phyloP scores from a whole-genome alignment of 495 filamentous ascomycete species.

The Acidiella bohemica region DNA sequence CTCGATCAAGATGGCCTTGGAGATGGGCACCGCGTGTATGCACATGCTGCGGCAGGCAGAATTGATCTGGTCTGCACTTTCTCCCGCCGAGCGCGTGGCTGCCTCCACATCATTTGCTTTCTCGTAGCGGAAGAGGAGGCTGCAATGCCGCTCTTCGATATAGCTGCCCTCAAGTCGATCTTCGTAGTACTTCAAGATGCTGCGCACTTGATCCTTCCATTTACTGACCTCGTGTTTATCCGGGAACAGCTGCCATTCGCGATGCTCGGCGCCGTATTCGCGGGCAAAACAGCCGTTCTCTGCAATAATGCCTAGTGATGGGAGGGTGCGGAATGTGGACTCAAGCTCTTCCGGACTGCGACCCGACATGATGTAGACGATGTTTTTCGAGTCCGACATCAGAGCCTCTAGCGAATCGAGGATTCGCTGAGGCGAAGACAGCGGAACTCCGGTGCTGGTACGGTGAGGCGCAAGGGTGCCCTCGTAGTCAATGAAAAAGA shows the following conservation, averaged over 20 bases:
- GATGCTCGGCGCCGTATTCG: slow-evolving; percentile 40
- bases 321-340: slow-evolving; percentile 59
- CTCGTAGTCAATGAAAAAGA: slow-evolving; percentile 87
- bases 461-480: slow-evolving; percentile 80
- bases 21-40: slow-evolving; percentile 70
- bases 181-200: slow-evolving; percentile 73
- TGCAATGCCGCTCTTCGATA: slow-evolving; percentile 77
- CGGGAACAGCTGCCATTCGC: slow-evolving; percentile 57
- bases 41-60: slow-evolving; percentile 71
- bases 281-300: slow-evolving; percentile 87
- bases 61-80: slow-evolving; percentile 85
- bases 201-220: slow-evolving; percentile 67
- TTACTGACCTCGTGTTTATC: slow-evolving; percentile 48
- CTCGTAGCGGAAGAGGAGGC: slow-evolving; percentile 75
- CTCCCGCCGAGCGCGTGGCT: slow-evolving; percentile 63
- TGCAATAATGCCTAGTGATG: slow-evolving; percentile 70
- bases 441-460: slow-evolving; percentile 61
- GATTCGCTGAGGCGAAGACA: slow-evolving; percentile 71
- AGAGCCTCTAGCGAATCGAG: slow-evolving; percentile 68
- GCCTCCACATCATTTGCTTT: slow-evolving; percentile 59
- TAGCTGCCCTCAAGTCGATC: slow-evolving; percentile 75
- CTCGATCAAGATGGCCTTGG: slow-evolving; percentile 67
- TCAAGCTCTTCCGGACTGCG: slow-evolving; percentile 78
- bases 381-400: slow-evolving; percentile 59
- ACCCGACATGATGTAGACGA: slow-evolving; percentile 88